Evolutionary conservation across 2,329 filamentous ascomycete species (phyloP), one percentile per base, ranked within the genome.

Genomic region (Epichloe hybrida): DNA sequence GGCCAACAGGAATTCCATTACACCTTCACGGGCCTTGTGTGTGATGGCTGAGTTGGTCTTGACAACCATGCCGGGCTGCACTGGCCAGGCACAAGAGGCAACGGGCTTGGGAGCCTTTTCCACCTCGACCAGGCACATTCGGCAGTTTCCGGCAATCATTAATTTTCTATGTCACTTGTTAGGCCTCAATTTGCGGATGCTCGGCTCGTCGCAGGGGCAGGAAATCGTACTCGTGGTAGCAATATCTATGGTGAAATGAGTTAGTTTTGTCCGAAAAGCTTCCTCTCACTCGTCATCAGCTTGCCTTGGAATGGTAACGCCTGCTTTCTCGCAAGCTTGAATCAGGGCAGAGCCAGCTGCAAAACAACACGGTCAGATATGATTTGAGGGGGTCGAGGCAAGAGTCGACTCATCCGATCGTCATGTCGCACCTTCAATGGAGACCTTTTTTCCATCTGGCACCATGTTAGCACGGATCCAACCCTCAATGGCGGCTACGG

Each of bases 101-200:
- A 97, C 90, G 54, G 93, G 93, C 74, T 98, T 98, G 53, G 93
- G 93, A 54, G 88, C 87, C 71, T 83, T 82, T 74, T 97, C 93
- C 59, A 98, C 93, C 76, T 98, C 93, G 65, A 98, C 93, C 65
- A 98, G 75, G 72, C 93, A 98, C 93, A 98, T 98, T 75, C 93
- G 89, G 71, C 93, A 98, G 73, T 97, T 98, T 71, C 93, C 93
- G 64, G 93, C 93, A 77, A 98, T 95, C 84, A 95, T 89, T 61
- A 98, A 80, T 74, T 98, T 97, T 69, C 87, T 91, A 64, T 51
- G 60, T 60, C 51, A 31, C 34, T 61, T 64, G 66, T 77, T 63
- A 77, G 73, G 60, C 50, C 31, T 52, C 58, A n/a, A 9, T 50
- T 54, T 57, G 62, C 60, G 60, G 46, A 58, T 59, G 48, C 58